A percentile compares a stretch with the other conserved stretches of the same genome.
phyloP scores from a whole-genome alignment of 768 basidiomycete genomes.

The Coprinopsis marcescibilis region DNA sequence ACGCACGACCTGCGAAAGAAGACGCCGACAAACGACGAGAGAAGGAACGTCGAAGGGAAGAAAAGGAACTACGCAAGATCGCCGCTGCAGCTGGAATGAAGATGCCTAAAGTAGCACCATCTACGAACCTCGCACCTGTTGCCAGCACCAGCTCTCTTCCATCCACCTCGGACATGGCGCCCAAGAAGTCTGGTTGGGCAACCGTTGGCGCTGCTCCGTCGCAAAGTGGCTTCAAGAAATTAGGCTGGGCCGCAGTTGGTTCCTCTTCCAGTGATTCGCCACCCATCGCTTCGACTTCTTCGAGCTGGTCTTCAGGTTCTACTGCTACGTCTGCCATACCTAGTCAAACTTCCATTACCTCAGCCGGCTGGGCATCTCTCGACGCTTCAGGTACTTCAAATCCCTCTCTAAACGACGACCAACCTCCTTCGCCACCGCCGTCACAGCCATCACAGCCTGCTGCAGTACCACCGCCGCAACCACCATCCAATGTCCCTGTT shows the following conservation, averaged over 20 bases:
- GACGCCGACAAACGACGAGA: slow-evolving; percentile 74
- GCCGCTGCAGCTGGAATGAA: slow-evolving; percentile 79
- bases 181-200: slow-evolving; percentile 50
- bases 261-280: slow-evolving; percentile 18
- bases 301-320: slow-evolving; percentile 10
- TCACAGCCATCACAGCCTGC: slow-evolving; percentile 11
- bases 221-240: slow-evolving; percentile 33
- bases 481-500: slow-evolving; percentile 23
- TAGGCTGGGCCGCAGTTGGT: slow-evolving; percentile 47
- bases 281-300: slow-evolving; percentile 10
- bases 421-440: slow-evolving; percentile 14
- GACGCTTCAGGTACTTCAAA: slow-evolving; percentile 40
- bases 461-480: slow-evolving; percentile 4
- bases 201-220: slow-evolving; percentile 25
- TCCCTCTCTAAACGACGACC: slow-evolving; percentile 20
- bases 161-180: slow-evolving; percentile 6
- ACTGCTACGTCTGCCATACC: slow-evolving; percentile 14
- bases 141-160: slow-evolving; percentile 13
- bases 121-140: slow-evolving; percentile 18
- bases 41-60: slow-evolving; percentile 81
- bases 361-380: slow-evolving; percentile 61
- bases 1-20: slow-evolving; percentile 58
- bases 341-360: slow-evolving; percentile 23
- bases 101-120: slow-evolving; percentile 38
- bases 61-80: slow-evolving; percentile 78